Conservation (phyloP, 148 eudicot species). For the Chenopodium formosanum region DNA sequence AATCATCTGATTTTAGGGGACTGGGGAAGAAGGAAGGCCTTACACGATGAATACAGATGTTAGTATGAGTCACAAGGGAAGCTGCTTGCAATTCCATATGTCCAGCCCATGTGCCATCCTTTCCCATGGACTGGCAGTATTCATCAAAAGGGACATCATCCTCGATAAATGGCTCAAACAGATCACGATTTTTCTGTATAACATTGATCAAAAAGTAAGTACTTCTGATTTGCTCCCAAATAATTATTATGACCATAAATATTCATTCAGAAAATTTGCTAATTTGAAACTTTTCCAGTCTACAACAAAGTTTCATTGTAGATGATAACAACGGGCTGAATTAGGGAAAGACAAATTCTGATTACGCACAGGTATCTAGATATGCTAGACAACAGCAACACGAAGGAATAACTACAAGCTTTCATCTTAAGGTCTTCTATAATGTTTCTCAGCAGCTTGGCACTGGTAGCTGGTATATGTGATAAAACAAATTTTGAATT, state of each 20-base stretch:
- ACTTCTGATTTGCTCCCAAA: not conserved
- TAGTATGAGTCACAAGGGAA: conserved; percentile 72
- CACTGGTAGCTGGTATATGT: not conserved
- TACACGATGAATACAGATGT: conserved; percentile 93
- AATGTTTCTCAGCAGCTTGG: not conserved
- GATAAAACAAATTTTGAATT: not conserved
- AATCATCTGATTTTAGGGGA: not conserved
- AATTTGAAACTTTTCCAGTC: not conserved
- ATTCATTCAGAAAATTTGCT: not conserved
- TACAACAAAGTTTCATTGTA: not conserved
- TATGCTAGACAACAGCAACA: not conserved
- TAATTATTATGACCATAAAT: not conserved
- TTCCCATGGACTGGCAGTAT: conserved; percentile 77
- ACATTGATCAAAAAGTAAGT: not conserved
- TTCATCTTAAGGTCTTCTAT: not conserved
- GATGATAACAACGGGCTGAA: not conserved
- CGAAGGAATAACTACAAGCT: not conserved
- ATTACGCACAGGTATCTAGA: not conserved
- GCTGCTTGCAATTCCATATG: conserved; percentile 98
- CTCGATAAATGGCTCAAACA: conserved; percentile 94
- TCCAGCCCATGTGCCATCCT: conserved; percentile 99
- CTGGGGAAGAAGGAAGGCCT: conserved; percentile 16
- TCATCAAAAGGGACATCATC: conserved; percentile 90
- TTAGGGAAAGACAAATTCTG: not conserved
- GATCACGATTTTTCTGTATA: conserved; percentile 64